These are phyloP conservation scores for Mrakia frigida DNA, from an alignment of 768 basidiomycete genomes.

Conservation along the genomic window DNA sequence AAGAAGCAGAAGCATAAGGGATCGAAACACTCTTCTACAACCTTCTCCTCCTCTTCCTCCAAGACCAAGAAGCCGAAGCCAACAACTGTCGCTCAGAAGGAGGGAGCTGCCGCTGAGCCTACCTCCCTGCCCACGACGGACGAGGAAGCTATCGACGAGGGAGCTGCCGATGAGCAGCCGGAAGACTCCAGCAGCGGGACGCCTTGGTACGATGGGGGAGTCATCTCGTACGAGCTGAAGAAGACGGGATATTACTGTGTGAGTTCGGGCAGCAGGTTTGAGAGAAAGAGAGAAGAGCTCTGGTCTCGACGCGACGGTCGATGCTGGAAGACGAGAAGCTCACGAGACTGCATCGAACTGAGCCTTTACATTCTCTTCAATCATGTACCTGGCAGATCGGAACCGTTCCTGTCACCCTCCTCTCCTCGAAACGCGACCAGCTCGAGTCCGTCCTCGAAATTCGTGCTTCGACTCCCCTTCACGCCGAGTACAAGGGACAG, in stretches of 20 bases:
- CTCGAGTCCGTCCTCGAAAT: not conserved
- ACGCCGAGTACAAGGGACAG: slow-evolving; percentile 70
- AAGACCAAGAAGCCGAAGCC: not conserved
- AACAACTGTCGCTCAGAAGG: not conserved
- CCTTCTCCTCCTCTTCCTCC: not conserved
- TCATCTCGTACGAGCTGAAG: slow-evolving; percentile 57
- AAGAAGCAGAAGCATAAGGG: not conserved
- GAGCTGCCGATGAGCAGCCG: not conserved
- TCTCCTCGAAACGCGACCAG: slow-evolving; percentile 49
- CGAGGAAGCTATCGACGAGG: not conserved
- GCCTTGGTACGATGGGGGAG: slow-evolving; percentile 4
- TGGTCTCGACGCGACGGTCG: too few species aligned
- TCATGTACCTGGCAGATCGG: too few species aligned
- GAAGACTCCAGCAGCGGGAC: not conserved
- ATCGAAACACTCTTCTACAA: not conserved
- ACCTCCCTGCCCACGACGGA: not conserved
- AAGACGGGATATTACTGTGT: slow-evolving; percentile 96
- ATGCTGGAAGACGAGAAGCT: too few species aligned
- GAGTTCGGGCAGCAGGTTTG: slow-evolving; percentile 45
- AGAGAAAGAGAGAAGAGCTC: too few species aligned
- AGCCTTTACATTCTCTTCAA: too few species aligned
- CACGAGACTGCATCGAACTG: too few species aligned
- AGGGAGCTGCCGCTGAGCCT: not conserved
- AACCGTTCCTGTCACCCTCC: slow-evolving; percentile 80
- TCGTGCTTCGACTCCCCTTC: slow-evolving; percentile 45